Evolutionary conservation across 1,139 yeast species (phyloP), one percentile per base, ranked within the genome.

Genomic region (Pichia sp.): DNA sequence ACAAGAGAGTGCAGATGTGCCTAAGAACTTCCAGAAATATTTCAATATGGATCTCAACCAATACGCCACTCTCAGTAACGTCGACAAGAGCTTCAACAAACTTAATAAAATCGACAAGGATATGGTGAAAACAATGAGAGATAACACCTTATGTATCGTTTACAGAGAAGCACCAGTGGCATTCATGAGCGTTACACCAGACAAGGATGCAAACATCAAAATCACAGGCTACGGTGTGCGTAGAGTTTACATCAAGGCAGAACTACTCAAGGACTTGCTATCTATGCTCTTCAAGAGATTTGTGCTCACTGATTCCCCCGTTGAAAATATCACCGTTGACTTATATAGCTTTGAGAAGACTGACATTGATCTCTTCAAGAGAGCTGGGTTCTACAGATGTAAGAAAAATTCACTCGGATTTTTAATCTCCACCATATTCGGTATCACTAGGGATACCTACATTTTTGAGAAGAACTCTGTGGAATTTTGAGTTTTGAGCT

Each of bases 101-200:
- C 45, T 57, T 12, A 51, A 52, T 6, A 54, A 58, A 17, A 46
- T 49, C 17, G 55, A 58, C 4, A 46, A 41, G 16, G 50, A 54
- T 30, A 30, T 60, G 46, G 45, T 64, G 43, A 49, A 58, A 43
- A 43, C 53, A 39, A 42, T 62, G 58, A 69, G 70, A 19, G 59
- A 66, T 13, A 70, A 78, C 47, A 63, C 85, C 2, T 72, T 69
- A 39, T 49, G 78, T 30, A 64, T 80, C 16, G 53, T 71, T 12
- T 81, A 80, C 58, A 70, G 87, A 51, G 73, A 70, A 19, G 65
- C 78, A 3, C 87, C 91, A 17, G 77, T 82, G 51, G 86, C 86
- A 1, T 60, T 77, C 29, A 60, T 71, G 17, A 60, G 78, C 4
- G 58, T 64, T 36, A 60, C 57, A n/a, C 49, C 51, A 2, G 37